Base-by-base conservation (phyloP, 2,329 filamentous ascomycete species). In the Dryadomyces quercus-mongolicae region DNA sequence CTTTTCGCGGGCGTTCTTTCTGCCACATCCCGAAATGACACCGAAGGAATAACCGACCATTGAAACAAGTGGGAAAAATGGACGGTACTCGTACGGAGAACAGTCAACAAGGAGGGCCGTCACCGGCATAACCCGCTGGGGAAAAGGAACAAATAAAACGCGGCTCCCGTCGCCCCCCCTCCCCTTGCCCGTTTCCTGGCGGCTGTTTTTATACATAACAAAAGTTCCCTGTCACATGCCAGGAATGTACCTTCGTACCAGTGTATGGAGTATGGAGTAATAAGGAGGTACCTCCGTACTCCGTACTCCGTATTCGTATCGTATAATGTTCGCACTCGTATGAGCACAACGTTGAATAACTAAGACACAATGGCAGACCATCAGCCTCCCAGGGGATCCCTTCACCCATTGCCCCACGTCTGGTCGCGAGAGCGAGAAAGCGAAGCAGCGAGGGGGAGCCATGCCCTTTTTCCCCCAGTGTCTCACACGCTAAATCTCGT, bases 41-140 rank as follows among this genome's bases (percentile, higher is more conserved):
- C 51, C 51, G 51, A 52, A 52, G 36, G 31, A 46, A 38, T 25
- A 51, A 43, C 49, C 49, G 49, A 43, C 21, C n/a, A 38, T 42
- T 18, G 18, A 46, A 44, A 44, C 45, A n/a, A 40, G 7, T 7
- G n/a, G 36, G 20, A 43, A 10, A 22, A 43, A 8, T 38, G 20
- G 21, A 20, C 12, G 34, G 25, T 31, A 8, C 25, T 31, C 25
- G 25, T 31, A 31, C 25, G 25, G 25, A 31, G 47, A 8, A 52
- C 50, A 52, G 50, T 52, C 50, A 52, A 40, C 40, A 36, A 40
- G 34, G 18, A 36, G 31, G 48, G 34, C 13, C 13, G 47, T 34
- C 31, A 18, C 47, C 47, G 47, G 47, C 31, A 49, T 15, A 49
- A 49, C 36, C 36, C 48, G 20, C 48, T n/a, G 48, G 15, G 20